Conservation (phyloP, 2,329 filamentous ascomycete species). For the Verticillium alfalfae region DNA sequence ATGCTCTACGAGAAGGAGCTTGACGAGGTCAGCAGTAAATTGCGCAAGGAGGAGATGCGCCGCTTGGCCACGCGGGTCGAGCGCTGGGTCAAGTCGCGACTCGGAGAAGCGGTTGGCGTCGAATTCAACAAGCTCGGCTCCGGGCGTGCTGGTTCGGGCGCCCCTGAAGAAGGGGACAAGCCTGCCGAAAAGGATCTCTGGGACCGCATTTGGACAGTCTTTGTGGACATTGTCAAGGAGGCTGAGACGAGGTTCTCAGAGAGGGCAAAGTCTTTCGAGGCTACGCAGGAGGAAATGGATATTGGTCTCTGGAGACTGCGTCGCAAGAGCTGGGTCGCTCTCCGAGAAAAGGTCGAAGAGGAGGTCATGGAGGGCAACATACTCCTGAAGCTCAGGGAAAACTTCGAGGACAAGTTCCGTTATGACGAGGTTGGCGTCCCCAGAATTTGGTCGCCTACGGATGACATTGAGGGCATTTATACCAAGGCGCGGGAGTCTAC, state of each 20-base stretch:
- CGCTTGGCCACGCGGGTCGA: conserved; percentile 86
- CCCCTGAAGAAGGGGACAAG: conserved; percentile 72
- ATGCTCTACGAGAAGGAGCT: conserved; percentile 83
- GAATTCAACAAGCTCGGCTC: conserved; percentile 96
- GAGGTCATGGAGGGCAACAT: conserved; percentile 98
- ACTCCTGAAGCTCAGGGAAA: conserved; percentile 89
- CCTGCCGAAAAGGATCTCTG: conserved; percentile 82
- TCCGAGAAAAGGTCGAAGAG: conserved; percentile 88
- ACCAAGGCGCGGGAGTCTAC: conserved; percentile 90
- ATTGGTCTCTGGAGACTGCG: conserved; percentile 88
- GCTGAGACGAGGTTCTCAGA: conserved; percentile 83
- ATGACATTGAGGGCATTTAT: conserved; percentile 96
- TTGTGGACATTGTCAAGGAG: conserved; percentile 75
- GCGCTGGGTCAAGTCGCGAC: conserved; percentile 83
- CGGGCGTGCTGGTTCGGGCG: conserved; percentile 75
- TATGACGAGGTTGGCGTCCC: conserved; percentile 95
- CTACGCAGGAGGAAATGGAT: conserved; percentile 83
- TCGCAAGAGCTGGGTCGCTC: conserved; percentile 88
- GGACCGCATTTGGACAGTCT: conserved; percentile 91
- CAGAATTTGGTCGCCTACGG: conserved; percentile 90
- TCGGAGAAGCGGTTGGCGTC: conserved; percentile 81
- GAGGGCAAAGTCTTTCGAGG: conserved; percentile 88
- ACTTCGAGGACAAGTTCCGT: conserved; percentile 98
- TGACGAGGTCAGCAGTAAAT: conserved; percentile 75
- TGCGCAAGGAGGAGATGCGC: conserved; percentile 95